Evolutionary conservation across 768 basidiomycete species (phyloP), one percentile per base, ranked within the genome.

Genomic region (Pleurotus sapidus): DNA sequence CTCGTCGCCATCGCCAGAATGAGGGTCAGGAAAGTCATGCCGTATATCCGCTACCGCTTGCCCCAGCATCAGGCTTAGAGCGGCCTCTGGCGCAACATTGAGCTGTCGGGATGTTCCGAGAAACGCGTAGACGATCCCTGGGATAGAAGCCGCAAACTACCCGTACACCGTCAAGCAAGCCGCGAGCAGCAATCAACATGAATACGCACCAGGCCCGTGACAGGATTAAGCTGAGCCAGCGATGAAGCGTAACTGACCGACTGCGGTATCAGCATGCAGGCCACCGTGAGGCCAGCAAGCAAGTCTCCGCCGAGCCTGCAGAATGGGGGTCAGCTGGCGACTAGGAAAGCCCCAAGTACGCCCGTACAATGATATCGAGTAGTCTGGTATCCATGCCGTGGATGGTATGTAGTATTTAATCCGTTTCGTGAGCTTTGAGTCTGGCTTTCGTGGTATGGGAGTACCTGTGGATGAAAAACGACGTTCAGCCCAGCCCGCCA

Each of bases 241-340:
- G 93, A 89, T 3, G 90, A 86, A 6, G 93, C 95, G 66, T 98
- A 97, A 68, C 91, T 93, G 68, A 97, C 90, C 1, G 92, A 91
- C 69, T 92, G 88, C 5, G 91, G 90, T 65, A 92, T 89, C 45
- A 92, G 77, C 81, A 92, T 89, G 50, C 84, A 87, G 17, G 90
- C 89, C 7, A 97, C 86, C 0, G 94, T 94, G 25, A 94, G 65
- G 15, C 95, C 95, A 24, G 91, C 92, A 0, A 93, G 75, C n/a
- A 92, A 63, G 69, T 95, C 93, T 24, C 72, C 78, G 38, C 70
- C 70, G 39, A 77, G 66, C 43, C 76, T 77, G 58, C 17, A 11
- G 40, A 20, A 49, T 45, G 37, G 14, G 27, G 43, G 27, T 49
- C 42, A 17, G 45, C 11, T 24, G 18, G 46, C 9, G 37, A 30